Conservation (phyloP, 2,329 filamentous ascomycete genomes). For the Colletotrichum ledebouriae region DNA sequence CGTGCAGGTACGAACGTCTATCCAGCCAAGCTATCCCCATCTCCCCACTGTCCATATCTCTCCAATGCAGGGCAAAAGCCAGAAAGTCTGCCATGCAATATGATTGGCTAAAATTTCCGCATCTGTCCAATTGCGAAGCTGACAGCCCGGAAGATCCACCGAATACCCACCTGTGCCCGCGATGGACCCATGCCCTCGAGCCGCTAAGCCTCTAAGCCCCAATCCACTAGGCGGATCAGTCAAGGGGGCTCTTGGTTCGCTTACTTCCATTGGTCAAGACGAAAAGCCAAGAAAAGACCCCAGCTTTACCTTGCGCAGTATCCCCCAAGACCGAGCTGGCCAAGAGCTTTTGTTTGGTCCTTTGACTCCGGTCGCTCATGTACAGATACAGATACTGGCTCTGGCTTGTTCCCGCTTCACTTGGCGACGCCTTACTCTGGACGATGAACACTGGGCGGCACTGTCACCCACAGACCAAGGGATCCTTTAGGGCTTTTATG, state of each 20-base stretch:
- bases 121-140: conserved; percentile 25
- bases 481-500: background rate
- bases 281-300: conserved; percentile 15
- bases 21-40: background rate
- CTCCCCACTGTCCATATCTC: conserved; percentile 27
- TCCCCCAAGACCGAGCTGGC: too few relatives aligned
- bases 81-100: background rate
- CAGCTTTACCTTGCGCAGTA: background rate
- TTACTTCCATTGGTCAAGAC: conserved; percentile 4
- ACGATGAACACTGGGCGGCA: background rate
- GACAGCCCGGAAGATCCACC: conserved; percentile 13
- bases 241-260: background rate
- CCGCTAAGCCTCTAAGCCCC: conserved; percentile 42
- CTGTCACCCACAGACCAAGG: conserved; percentile 9
- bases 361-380: too few relatives aligned
- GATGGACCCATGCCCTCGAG: conserved; percentile 29
- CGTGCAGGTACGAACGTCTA: too few relatives aligned
- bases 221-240: conserved; percentile 32
- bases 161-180: conserved; percentile 3
- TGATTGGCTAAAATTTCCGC: conserved; percentile 13
- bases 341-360: too few relatives aligned
- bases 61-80: conserved; percentile 25
- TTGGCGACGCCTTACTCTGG: too few relatives aligned
- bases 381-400: too few relatives aligned
- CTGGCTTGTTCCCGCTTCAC: too few relatives aligned